Percentiles rank a stretch among this genome's conserved stretches.
Conservation (phyloP, 192 early-diverging fungal species). For the Backusella parvicylindrica region DNA sequence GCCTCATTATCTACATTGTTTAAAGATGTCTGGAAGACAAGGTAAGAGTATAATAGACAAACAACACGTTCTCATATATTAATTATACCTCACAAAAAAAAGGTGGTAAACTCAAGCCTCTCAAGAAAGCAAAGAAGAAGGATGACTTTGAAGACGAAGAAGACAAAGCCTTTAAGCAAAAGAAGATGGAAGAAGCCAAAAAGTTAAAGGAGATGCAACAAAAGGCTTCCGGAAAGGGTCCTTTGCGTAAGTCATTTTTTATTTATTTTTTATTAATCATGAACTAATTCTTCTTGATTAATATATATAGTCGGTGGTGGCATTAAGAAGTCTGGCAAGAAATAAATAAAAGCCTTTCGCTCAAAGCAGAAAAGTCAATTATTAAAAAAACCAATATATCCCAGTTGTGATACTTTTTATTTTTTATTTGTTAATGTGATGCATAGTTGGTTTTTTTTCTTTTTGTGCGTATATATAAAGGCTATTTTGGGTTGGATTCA, state of each 20-base stretch:
- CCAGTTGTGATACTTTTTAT: not conserved
- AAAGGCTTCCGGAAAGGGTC: conserved; percentile 64
- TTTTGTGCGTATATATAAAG: too few species aligned
- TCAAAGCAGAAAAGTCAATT: not conserved
- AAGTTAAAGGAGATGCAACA: conserved; percentile 74
- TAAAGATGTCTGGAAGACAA: conserved; percentile 55
- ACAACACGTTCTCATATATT: not conserved
- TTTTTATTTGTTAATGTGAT: not conserved
- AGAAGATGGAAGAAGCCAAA: conserved; percentile 73
- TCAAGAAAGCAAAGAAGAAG: conserved; percentile 82
- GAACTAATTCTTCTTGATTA: not conserved
- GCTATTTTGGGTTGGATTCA: too few species aligned
- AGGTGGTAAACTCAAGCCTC: conserved; percentile 87
- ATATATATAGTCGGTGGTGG: conserved; percentile 51
- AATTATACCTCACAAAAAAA: not conserved
- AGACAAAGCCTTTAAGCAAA: conserved; percentile 74
- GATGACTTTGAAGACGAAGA: conserved; percentile 67
- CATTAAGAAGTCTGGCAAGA: conserved; percentile 78
- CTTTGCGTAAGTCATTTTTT: conserved; percentile 44
- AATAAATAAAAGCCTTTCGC: conserved; percentile 41
- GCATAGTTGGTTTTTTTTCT: not conserved
- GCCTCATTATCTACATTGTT: conserved; percentile 7
- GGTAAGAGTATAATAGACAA: conserved; percentile 18
- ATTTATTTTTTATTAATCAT: not conserved
- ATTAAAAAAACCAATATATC: not conserved